Percentiles rank a stretch among this genome's conserved stretches.
These are phyloP conservation scores for Cryptococcus sp. DNA, from an alignment of 1,284 basidiomycete genomes.

Conservation along the genomic window DNA sequence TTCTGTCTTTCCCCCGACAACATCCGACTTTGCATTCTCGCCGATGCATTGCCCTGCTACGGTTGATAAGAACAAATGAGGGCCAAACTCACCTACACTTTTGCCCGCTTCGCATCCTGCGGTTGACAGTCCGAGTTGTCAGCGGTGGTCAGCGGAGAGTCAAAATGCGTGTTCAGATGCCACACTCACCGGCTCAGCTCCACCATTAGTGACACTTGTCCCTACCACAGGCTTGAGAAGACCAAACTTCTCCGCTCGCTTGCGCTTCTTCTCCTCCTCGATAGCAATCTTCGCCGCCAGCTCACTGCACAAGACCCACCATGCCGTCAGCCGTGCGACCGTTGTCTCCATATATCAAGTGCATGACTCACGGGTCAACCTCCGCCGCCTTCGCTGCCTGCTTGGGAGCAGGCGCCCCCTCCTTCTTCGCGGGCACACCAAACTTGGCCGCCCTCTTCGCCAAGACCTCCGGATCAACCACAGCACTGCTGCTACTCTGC, in stretches of 20 bases:
- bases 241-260: constrained; percentile 51
- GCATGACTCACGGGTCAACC: constrained; percentile 35
- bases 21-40: too few relatives aligned
- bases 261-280: constrained; percentile 53
- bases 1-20: too few relatives aligned
- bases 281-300: constrained; percentile 31
- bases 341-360: neutral
- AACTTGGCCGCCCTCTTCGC: constrained; percentile 47
- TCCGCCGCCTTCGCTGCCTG: constrained; percentile 19
- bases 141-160: neutral
- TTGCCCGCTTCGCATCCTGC: constrained; percentile 46
- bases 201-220: constrained; percentile 14
- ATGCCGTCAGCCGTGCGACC: constrained; percentile 7
- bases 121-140: neutral
- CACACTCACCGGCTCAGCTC: constrained; percentile 30
- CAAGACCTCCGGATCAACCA: constrained; percentile 25
- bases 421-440: constrained; percentile 39
- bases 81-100: constrained; percentile 43
- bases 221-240: constrained; percentile 14
- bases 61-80: neutral
- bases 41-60: too few relatives aligned
- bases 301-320: constrained; percentile 25
- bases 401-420: constrained; percentile 8
- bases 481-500: constrained; percentile 29
- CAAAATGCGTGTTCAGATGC: too few relatives aligned